A percentile compares a stretch with the other conserved stretches of the same genome.
Evolutionary conservation across 2,329 filamentous ascomycete species (phyloP).

Genomic region (Phaeosphaeriaceae sp.): DNA sequence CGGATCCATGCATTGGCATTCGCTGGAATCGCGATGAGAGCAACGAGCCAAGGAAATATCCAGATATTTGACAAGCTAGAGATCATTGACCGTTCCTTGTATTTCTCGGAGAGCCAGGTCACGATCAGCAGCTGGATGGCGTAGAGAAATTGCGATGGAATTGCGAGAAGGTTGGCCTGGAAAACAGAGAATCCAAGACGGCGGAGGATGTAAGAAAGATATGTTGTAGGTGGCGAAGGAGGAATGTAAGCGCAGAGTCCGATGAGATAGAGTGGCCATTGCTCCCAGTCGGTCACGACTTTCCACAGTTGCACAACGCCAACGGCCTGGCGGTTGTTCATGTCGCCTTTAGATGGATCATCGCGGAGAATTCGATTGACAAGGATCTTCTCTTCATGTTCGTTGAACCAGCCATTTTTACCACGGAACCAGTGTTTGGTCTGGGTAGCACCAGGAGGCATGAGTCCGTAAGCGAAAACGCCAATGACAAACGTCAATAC

Average conservation of each 20-base stretch:
- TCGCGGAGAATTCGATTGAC: constrained; percentile 68
- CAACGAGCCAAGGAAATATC: constrained; percentile 66
- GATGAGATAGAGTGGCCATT: constrained; percentile 44
- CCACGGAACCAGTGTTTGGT: constrained; percentile 63
- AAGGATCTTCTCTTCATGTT: constrained; percentile 66
- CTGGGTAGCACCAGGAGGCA: constrained; percentile 58
- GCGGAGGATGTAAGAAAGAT: constrained; percentile 65
- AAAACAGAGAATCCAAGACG: constrained; percentile 68
- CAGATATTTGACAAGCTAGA: constrained; percentile 63
- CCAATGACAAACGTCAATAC: constrained; percentile 62
- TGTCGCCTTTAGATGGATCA: constrained; percentile 61
- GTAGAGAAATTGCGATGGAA: constrained; percentile 53
- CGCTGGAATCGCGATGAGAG: constrained; percentile 56
- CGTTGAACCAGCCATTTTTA: constrained; percentile 68
- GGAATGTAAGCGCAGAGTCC: constrained; percentile 54
- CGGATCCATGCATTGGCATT: constrained; percentile 58
- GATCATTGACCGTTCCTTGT: constrained; percentile 57
- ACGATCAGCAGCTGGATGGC: constrained; percentile 53
- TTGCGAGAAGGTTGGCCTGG: constrained; percentile 68
- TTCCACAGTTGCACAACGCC: constrained; percentile 27
- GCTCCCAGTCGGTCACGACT: constrained; percentile 36
- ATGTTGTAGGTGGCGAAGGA: constrained; percentile 24
- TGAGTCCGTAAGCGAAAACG: constrained; percentile 60
- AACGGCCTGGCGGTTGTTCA: constrained; percentile 52
- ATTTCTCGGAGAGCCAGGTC: constrained; percentile 55